Evolutionary conservation across 2,329 filamentous ascomycete genomes (phyloP).

Genomic region (Aspergillus hiratsukae): DNA sequence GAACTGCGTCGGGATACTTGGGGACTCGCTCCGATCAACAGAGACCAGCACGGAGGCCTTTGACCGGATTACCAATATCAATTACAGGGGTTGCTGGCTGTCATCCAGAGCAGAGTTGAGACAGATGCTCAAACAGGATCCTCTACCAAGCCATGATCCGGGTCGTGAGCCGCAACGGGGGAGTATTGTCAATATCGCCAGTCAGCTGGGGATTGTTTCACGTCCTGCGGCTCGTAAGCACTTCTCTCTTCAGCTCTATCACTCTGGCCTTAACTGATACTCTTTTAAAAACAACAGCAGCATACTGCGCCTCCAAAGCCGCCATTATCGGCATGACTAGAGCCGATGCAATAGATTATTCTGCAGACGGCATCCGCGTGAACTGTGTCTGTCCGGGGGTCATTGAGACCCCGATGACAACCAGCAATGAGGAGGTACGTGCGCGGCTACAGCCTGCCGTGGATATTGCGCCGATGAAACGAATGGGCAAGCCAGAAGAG

Average conservation of each 20-base stretch:
- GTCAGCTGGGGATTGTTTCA: constrained; percentile 49
- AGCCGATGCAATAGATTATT: constrained; percentile 55
- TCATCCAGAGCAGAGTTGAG: constrained; percentile 42
- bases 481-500: constrained; percentile 49
- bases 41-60: constrained; percentile 49
- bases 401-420: constrained; percentile 47
- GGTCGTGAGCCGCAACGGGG: constrained; percentile 40
- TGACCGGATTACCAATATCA: constrained; percentile 52
- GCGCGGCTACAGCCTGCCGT: constrained; percentile 40
- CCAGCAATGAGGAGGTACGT: constrained; percentile 35
- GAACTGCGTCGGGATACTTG: constrained; percentile 51
- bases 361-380: constrained; percentile 31
- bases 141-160: constrained; percentile 36
- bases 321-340: constrained; percentile 56
- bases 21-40: constrained; percentile 22
- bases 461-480: constrained; percentile 47
- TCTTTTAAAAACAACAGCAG: constrained; percentile 31
- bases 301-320: constrained; percentile 56
- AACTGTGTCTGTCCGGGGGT: constrained; percentile 40
- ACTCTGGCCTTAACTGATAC: neutral
- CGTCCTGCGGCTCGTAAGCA: constrained; percentile 43
- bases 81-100: constrained; percentile 52
- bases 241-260: neutral
- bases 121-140: constrained; percentile 46
- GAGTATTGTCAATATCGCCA: constrained; percentile 50